Base-by-base conservation (phyloP, 163 green algal genomes). In the Smithsoniella earleae region DNA sequence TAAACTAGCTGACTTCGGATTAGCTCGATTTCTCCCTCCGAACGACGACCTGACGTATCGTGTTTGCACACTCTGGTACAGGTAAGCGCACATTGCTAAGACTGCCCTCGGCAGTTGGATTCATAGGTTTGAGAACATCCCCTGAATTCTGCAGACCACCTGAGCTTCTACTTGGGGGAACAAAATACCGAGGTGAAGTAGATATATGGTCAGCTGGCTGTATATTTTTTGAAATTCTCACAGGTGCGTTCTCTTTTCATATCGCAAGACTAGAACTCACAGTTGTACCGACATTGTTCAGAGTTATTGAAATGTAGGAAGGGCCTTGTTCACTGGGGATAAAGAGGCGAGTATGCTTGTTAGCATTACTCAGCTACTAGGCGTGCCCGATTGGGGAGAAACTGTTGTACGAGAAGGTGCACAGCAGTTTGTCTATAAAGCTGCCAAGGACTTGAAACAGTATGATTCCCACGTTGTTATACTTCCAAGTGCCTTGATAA, bases 121-220 rank as follows among this genome's bases (percentile, higher is more conserved):
- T 18, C 36, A 33, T 84, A 46, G 62, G 84, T 25, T 34, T 84
- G 34, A 77, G 80, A 38, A 66, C 75, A 36, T 54, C 44, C 2
- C 54, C 63, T 34, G 54, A 73, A 63, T 54, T 76, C 27, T 84
- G 76, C 79, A 91, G 91, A 44, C 89, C 92, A 0, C 92, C 92
- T 2, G 92, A 98, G 85, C 85, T 98, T 36, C 80, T 96, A 62
- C 81, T 97, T 55, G 92, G 92, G 18, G 77, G 86, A 10, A 77
- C 89, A 8, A 66, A 78, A 13, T 97, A 97, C 77, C 86, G 86
- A 8, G 77, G 83, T 2, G 90, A 94, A 80, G 82, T 99, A 1
- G 95, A 99, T 79, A 95, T 97, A 79, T 99, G 95, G 95, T 90
- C 77, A n/a, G 92, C 95, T 28, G 95, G 94, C 45, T 98, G 94